Evolutionary conservation across 306 rosid genomes (phyloP).

Genomic region (Vachellia pachyceras): DNA sequence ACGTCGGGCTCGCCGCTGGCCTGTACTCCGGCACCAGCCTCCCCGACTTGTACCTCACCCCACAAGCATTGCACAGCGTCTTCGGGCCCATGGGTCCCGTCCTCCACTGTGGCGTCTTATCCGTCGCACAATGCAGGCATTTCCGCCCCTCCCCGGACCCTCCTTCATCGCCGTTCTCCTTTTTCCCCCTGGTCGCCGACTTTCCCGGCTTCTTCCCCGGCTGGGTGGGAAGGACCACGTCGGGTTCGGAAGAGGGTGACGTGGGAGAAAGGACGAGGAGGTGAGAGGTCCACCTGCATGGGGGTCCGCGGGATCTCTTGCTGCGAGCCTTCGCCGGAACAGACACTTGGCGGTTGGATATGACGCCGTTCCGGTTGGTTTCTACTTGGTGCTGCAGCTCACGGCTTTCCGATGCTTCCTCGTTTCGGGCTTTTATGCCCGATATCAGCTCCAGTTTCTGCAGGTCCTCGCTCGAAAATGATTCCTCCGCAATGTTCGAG

Average conservation of each 20-base stretch:
- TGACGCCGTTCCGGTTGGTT: conserved; percentile 34
- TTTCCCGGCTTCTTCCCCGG: conserved; percentile 49
- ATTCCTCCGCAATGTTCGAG: conserved; percentile 82
- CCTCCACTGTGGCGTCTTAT: conserved; percentile 94
- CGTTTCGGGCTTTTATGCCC: conserved; percentile 56
- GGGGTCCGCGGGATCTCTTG: conserved; percentile 78
- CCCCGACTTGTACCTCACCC: conserved; percentile 87
- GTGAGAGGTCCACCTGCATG: conserved; percentile 87
- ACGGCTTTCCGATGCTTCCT: conserved; percentile 42
- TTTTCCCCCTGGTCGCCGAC: conserved; percentile 44
- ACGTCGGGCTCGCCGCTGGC: conserved; percentile 96
- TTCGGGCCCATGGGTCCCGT: conserved; percentile 92
- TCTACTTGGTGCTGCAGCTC: conserved; percentile 49
- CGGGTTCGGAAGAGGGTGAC: conserved; percentile 39
- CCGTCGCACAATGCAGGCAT: conserved; percentile 91
- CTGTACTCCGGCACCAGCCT: conserved; percentile 88
- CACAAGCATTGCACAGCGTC: conserved; percentile 84
- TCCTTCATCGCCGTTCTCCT: conserved; percentile 46
- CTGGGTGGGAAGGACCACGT: conserved; percentile 32
- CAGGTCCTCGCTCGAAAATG: conserved; percentile 83
- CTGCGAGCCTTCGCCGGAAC: conserved; percentile 91
- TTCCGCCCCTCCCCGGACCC: conserved; percentile 57
- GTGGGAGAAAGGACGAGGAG: conserved; percentile 63
- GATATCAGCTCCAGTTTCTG: conserved; percentile 80
- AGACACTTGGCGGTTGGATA: conserved; percentile 53